Conservation (phyloP, 371 early-diverging fungal species). For the Zopfochytrium polystomum region DNA sequence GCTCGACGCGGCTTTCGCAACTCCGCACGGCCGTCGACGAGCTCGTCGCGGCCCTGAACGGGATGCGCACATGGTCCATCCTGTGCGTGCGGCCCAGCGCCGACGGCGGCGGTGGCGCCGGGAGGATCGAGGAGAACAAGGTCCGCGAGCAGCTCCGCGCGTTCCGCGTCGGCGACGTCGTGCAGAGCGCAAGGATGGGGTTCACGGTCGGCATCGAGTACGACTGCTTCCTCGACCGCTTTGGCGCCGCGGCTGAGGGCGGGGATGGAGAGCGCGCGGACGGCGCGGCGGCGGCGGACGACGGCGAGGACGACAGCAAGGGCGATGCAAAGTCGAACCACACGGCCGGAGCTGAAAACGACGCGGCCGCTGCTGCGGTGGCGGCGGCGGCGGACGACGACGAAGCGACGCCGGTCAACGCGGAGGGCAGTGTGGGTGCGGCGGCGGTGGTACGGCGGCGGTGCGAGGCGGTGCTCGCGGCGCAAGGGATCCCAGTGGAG, state of each 20-base stretch:
- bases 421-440: slow-evolving; percentile 5
- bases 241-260: slow-evolving; percentile 5
- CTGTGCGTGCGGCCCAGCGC: slow-evolving; percentile 60
- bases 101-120: slow-evolving; percentile 35
- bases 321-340: too few species aligned
- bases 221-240: slow-evolving; percentile 21
- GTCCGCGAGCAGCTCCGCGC: slow-evolving; percentile 55
- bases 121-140: slow-evolving; percentile 37
- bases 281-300: neutral
- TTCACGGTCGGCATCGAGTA: slow-evolving; percentile 31
- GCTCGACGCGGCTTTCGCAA: slow-evolving; percentile 12
- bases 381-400: too few species aligned
- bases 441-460: slow-evolving; percentile 9
- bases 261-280: too few species aligned
- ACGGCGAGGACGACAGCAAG: slow-evolving; percentile 8
- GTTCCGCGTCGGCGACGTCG: slow-evolving; percentile 53
- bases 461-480: slow-evolving; percentile 2
- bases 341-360: neutral
- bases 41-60: slow-evolving; percentile 26
- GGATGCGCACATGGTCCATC: slow-evolving; percentile 37
- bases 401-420: slow-evolving; percentile 4
- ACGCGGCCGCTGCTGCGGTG: too few species aligned
- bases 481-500: slow-evolving; percentile 1
- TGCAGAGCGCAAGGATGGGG: slow-evolving; percentile 39
- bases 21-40: slow-evolving; percentile 19